Conservation (phyloP, 1,139 yeast genomes). For the Zygosaccharomyces sapae region DNA sequence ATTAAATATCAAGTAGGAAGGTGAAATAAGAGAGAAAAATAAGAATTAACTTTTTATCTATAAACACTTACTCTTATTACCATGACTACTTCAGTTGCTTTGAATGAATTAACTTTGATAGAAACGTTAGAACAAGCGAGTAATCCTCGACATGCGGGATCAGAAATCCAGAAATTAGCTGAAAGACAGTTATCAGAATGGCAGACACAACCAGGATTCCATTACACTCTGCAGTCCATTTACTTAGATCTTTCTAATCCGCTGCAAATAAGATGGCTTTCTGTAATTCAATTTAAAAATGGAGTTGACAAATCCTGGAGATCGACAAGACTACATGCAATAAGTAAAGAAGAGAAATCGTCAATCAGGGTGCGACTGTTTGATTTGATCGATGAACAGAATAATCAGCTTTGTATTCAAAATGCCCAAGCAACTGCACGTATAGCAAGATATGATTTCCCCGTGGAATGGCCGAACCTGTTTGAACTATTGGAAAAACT, state of each 20-base stretch:
- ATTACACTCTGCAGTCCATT: conserved; percentile 52
- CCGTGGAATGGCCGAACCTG: conserved; percentile 76
- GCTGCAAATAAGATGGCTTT: conserved; percentile 74
- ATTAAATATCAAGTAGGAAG: neutral
- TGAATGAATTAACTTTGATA: conserved; percentile 27
- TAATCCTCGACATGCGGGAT: conserved; percentile 44
- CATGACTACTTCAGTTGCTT: conserved; percentile 14
- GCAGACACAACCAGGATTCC: conserved; percentile 62
- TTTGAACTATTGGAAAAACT: conserved; percentile 62
- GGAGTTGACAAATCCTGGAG: conserved; percentile 86
- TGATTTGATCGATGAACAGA: conserved; percentile 59
- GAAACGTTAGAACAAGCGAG: conserved; percentile 49
- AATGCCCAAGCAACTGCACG: conserved; percentile 78
- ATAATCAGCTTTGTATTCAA: conserved; percentile 70
- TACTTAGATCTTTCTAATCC: conserved; percentile 58
- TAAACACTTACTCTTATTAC: neutral
- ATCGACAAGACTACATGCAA: conserved; percentile 52
- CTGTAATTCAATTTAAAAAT: conserved; percentile 82
- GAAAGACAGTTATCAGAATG: conserved; percentile 65
- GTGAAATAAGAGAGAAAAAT: neutral
- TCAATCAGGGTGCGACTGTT: conserved; percentile 60
- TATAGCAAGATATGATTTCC: conserved; percentile 80
- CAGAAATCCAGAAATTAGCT: conserved; percentile 51
- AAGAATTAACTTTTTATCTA: neutral
- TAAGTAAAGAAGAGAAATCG: conserved; percentile 63